Conservation (phyloP, 176 grass and related monocot genomes). For the Echinochloa phyllopogon region DNA sequence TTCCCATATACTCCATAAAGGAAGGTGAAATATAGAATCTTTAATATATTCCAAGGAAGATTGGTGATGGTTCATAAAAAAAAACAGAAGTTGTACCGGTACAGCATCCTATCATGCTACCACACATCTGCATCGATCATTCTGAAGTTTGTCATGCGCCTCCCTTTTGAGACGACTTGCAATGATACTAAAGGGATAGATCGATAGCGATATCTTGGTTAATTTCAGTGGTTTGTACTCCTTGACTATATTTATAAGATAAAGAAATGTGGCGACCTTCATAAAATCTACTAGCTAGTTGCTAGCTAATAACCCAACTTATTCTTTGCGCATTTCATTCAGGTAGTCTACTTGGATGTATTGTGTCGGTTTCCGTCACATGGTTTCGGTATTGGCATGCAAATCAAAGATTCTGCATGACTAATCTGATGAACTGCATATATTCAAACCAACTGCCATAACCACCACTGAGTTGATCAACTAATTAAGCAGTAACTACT, state of each 20-base stretch:
- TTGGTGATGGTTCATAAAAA: constrained; percentile 32
- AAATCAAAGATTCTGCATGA: constrained; percentile 52
- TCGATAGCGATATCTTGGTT: constrained; percentile 27
- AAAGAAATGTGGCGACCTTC: constrained; percentile 19
- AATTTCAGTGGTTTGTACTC: constrained; percentile 2
- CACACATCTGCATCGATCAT: constrained; percentile 45
- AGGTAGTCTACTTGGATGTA: constrained; percentile 49
- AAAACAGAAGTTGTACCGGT: constrained; percentile 42
- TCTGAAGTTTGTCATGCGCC: constrained; percentile 30
- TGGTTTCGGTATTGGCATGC: constrained; percentile 28
- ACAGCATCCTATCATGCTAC: constrained; percentile 35
- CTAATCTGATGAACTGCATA: constrained; percentile 38
- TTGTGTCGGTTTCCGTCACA: constrained; percentile 48
- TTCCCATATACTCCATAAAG: constrained; percentile 34
- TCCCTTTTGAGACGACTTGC: constrained; percentile 35
- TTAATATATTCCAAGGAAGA: constrained; percentile 28
- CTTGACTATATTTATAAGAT: constrained; percentile 1
- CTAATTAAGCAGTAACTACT: constrained; percentile 34
- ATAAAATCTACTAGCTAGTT: constrained; percentile 33
- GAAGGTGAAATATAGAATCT: constrained; percentile 45
- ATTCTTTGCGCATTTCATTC: constrained; percentile 22
- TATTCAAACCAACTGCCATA: constrained; percentile 51
- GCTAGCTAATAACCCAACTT: constrained; percentile 10
- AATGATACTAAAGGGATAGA: constrained; percentile 15
- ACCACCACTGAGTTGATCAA: constrained; percentile 28